Evolutionary conservation across 192 early-diverging fungal genomes (phyloP).

Genomic region (Chytriomyces hyalinus): DNA sequence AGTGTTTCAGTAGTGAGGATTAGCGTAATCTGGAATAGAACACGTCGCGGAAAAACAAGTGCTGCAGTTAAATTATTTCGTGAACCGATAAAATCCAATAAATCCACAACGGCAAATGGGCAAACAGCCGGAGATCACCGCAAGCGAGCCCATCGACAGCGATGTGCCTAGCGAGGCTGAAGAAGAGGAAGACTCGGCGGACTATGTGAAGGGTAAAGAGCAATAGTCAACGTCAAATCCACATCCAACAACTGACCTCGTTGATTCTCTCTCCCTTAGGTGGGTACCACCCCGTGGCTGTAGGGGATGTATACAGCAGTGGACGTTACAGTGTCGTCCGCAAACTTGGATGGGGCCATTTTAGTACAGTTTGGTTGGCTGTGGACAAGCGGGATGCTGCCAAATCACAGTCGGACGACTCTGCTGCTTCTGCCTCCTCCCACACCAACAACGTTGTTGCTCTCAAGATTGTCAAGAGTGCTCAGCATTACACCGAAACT

Average conservation of each 20-base stretch:
- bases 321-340: constrained; percentile 78
- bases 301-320: constrained; percentile 82
- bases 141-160: constrained; percentile 7
- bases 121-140: neutral
- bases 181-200: constrained; percentile 86
- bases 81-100: too few relatives aligned
- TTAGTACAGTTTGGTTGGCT: constrained; percentile 97
- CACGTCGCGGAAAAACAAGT: neutral
- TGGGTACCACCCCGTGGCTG: constrained; percentile 89
- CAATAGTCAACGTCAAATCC: neutral
- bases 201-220: constrained; percentile 78
- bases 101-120: neutral
- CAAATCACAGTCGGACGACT: neutral
- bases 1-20: constrained; percentile 1
- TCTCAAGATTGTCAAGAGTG: constrained; percentile 96
- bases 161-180: constrained; percentile 49
- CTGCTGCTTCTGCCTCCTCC: neutral
- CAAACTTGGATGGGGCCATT: constrained; percentile 99
- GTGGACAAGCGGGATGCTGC: constrained; percentile 68
- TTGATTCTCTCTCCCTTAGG: constrained; percentile 40
- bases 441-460: constrained; percentile 82
- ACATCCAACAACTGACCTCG: neutral
- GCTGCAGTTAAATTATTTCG: neutral
- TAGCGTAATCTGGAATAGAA: neutral
- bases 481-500: constrained; percentile 92